These are phyloP conservation scores for Inosperma sp. DNA, from an alignment of 768 basidiomycete species.

Conservation along the genomic window DNA sequence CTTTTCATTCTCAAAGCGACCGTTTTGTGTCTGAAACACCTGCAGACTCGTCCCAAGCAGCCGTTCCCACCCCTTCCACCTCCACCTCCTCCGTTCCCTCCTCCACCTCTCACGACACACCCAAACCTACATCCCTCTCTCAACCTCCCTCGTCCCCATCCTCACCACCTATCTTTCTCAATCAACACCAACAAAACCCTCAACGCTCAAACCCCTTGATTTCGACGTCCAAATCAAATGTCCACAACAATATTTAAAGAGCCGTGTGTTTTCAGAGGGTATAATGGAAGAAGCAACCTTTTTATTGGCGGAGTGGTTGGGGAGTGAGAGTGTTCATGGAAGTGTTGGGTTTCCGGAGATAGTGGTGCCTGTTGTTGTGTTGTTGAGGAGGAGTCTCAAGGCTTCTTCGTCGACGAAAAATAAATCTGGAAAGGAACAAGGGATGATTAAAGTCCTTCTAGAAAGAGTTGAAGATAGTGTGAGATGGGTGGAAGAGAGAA, in stretches of 20 bases:
- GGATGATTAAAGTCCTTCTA: slow-evolving; percentile 66
- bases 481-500: slow-evolving; percentile 67
- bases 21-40: slow-evolving; percentile 35
- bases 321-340: slow-evolving; percentile 62
- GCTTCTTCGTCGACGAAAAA: slow-evolving; percentile 34
- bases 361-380: slow-evolving; percentile 68
- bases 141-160: slow-evolving; percentile 83
- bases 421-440: slow-evolving; percentile 50
- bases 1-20: too few relatives aligned
- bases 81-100: slow-evolving; percentile 87
- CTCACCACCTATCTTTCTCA: slow-evolving; percentile 68
- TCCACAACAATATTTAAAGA: slow-evolving; percentile 84
- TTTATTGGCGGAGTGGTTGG: slow-evolving; percentile 79
- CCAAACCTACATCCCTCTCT: slow-evolving; percentile 79
- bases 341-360: slow-evolving; percentile 95
- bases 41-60: slow-evolving; percentile 88
- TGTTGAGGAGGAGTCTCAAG: slow-evolving; percentile 73
- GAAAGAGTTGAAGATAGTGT: slow-evolving; percentile 86
- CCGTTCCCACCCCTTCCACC: slow-evolving; percentile 91
- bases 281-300: slow-evolving; percentile 78
- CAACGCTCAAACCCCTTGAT: slow-evolving; percentile 85
- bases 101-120: slow-evolving; percentile 82
- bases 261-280: slow-evolving; percentile 78
- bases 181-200: slow-evolving; percentile 70
- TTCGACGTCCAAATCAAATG: slow-evolving; percentile 82